A percentile compares a stretch with the other conserved stretches of the same genome.
These are phyloP conservation scores for Monosporozyma aerobia DNA, from an alignment of 805 yeast genomes.

Conservation along the genomic window DNA sequence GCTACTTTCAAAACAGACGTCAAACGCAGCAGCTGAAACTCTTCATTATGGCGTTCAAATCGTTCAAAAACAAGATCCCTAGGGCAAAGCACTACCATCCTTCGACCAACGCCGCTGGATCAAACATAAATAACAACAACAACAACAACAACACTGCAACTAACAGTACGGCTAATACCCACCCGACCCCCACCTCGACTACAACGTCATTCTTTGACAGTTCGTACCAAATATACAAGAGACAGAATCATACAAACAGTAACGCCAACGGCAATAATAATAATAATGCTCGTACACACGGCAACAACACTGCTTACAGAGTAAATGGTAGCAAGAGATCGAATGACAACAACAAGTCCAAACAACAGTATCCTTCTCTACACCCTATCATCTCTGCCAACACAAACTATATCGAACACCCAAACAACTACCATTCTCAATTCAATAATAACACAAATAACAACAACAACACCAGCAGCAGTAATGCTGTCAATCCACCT, in stretches of 20 bases:
- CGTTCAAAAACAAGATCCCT: constrained; percentile 31
- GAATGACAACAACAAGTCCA: constrained; percentile 1
- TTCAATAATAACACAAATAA: background rate
- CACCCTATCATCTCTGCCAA: constrained; percentile 32
- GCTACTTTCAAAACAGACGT: too few species aligned
- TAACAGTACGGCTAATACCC: constrained; percentile 7
- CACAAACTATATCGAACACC: constrained; percentile 16
- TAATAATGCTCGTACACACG: background rate
- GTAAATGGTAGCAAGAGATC: background rate
- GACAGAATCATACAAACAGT: constrained; percentile 31
- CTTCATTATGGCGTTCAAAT: constrained; percentile 32
- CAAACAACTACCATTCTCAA: background rate
- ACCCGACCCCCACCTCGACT: constrained; percentile 4
- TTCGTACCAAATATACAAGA: constrained; percentile 33
- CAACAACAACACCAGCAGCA: background rate
- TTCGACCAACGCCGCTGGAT: background rate
- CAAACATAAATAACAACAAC: background rate
- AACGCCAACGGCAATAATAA: constrained; percentile 14
- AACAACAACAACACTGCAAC: constrained; percentile 4
- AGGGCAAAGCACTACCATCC: constrained; percentile 1
- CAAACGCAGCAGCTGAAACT: background rate
- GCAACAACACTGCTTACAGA: constrained; percentile 8
- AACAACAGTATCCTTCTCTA: constrained; percentile 11
- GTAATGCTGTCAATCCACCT: background rate
- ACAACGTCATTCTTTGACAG: constrained; percentile 33